A percentile compares a stretch with the other conserved stretches of the same genome.
Conservation (phyloP, 371 early-diverging fungal genomes). For the Rhizomucor pusillus region DNA sequence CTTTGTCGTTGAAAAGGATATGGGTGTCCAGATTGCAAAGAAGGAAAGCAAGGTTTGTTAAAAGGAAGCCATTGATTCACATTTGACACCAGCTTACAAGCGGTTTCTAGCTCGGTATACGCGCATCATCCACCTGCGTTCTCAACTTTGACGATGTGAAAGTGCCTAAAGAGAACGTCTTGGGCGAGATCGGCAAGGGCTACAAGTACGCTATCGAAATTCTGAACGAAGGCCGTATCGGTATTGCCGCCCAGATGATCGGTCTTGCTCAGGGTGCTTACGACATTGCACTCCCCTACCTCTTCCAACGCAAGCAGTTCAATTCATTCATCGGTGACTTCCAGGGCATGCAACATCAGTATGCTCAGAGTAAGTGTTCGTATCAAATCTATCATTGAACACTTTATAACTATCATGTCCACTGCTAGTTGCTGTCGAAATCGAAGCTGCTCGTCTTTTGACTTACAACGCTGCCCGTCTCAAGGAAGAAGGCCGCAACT, state of each 20-base stretch:
- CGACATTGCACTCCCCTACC: constrained; percentile 88
- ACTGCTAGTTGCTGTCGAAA: constrained; percentile 88
- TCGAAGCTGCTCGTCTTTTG: constrained; percentile 95
- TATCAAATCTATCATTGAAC: no score
- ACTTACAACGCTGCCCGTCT: constrained; percentile 97
- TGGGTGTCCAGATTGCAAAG: constrained; percentile 94
- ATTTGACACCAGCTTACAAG: background rate
- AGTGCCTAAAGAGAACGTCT: constrained; percentile 84
- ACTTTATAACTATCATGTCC: no score
- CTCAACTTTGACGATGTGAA: constrained; percentile 92
- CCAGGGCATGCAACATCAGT: constrained; percentile 98
- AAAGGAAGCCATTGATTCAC: background rate
- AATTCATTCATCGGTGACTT: constrained; percentile 83
- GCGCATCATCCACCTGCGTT: constrained; percentile 94
- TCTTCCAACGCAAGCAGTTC: constrained; percentile 96
- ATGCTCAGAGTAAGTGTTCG: constrained; percentile 72
- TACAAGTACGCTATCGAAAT: constrained; percentile 99
- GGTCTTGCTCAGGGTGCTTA: constrained; percentile 96
- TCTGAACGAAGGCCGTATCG: constrained; percentile 97
- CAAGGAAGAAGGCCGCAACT: constrained; percentile 89
- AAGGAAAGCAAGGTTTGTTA: constrained; percentile 86
- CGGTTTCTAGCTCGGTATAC: constrained; percentile 81
- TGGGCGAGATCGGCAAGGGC: constrained; percentile 95
- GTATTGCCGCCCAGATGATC: constrained; percentile 98
- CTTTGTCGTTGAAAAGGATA: constrained; percentile 93